Evolutionary conservation across 176 grass and related monocot genomes (phyloP).

Genomic region (Eleusine indica): DNA sequence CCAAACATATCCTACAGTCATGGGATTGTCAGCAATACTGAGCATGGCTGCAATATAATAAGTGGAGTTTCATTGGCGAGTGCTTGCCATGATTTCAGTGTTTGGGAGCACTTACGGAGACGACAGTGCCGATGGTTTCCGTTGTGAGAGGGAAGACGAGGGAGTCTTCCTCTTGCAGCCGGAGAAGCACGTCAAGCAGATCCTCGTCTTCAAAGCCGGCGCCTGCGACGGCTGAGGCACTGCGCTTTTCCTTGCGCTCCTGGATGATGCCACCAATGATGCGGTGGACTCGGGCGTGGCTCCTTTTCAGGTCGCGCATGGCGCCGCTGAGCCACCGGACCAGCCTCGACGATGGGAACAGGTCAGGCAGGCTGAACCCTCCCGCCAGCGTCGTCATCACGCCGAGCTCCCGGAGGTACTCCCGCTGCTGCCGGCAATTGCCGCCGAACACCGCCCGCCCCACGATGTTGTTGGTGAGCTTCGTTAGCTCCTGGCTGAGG

Average conservation of each 20-base stretch:
- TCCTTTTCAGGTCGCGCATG: conserved; percentile 11
- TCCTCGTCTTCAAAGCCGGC: conserved; percentile 24
- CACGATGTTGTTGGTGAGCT: conserved; percentile 41
- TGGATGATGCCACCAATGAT: conserved; percentile 46
- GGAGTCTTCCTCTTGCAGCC: conserved; percentile 29
- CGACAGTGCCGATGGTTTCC: conserved; percentile 44
- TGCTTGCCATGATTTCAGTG: background rate
- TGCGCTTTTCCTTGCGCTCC: conserved; percentile 39
- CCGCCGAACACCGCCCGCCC: conserved; percentile 47
- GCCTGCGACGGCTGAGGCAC: background rate
- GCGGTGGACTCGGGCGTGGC: conserved; percentile 5
- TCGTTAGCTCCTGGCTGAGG: background rate
- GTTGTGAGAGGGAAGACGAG: conserved; percentile 35
- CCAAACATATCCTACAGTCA: conserved; percentile 36
- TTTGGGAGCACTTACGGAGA: conserved; percentile 39
- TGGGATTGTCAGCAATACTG: background rate
- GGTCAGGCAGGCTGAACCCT: conserved; percentile 51
- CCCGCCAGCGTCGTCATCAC: conserved; percentile 19
- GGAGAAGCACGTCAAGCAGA: conserved; percentile 50
- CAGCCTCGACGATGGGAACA: conserved; percentile 53
- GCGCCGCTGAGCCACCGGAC: conserved; percentile 29
- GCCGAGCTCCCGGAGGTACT: conserved; percentile 38
- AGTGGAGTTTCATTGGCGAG: background rate
- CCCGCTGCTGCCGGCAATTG: conserved; percentile 31
- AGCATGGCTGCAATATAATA: background rate